Conservation (phyloP, 2,329 filamentous ascomycete genomes). For the Setomelanomma holmii region DNA sequence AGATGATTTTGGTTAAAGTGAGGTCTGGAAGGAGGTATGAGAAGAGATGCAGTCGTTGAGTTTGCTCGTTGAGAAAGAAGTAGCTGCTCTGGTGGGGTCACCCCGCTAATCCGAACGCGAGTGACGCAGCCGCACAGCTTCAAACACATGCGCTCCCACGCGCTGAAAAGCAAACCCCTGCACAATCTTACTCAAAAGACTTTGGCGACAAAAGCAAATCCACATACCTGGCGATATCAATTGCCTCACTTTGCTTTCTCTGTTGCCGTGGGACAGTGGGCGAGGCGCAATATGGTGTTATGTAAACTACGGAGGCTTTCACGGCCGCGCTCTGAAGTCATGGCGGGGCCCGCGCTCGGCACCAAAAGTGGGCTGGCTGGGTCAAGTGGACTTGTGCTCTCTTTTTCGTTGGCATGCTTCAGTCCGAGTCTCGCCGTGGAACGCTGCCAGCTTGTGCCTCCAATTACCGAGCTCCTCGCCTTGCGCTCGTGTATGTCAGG, state of each 20-base stretch:
- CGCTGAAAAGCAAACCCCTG: neutral
- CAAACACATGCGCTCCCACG: neutral
- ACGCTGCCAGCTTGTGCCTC: conserved; percentile 25
- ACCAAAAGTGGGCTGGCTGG: conserved; percentile 10
- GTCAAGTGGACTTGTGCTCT: conserved; percentile 12
- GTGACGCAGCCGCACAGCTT: conserved; percentile 1
- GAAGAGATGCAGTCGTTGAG: conserved; percentile 3
- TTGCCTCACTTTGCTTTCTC: conserved; percentile 6
- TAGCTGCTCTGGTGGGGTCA: conserved; percentile 6
- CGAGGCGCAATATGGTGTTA: conserved; percentile 4
- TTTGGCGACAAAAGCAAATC: neutral
- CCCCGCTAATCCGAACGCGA: conserved; percentile 6
- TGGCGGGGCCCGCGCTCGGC: conserved; percentile 41
- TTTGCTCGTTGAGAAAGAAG: conserved; percentile 5
- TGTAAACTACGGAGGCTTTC: conserved; percentile 27
- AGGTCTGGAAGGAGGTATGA: neutral
- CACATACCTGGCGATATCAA: conserved; percentile 15
- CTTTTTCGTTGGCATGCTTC: conserved; percentile 17
- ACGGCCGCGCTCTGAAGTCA: conserved; percentile 48
- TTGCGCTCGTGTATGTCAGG: conserved; percentile 8
- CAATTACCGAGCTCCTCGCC: conserved; percentile 30
- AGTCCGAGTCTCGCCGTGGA: conserved; percentile 45
- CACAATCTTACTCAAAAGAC: neutral
- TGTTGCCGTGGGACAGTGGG: conserved; percentile 19
- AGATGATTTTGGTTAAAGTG: no score